Base-by-base conservation (phyloP, 768 basidiomycete genomes). In the Tulasnella sp. region DNA sequence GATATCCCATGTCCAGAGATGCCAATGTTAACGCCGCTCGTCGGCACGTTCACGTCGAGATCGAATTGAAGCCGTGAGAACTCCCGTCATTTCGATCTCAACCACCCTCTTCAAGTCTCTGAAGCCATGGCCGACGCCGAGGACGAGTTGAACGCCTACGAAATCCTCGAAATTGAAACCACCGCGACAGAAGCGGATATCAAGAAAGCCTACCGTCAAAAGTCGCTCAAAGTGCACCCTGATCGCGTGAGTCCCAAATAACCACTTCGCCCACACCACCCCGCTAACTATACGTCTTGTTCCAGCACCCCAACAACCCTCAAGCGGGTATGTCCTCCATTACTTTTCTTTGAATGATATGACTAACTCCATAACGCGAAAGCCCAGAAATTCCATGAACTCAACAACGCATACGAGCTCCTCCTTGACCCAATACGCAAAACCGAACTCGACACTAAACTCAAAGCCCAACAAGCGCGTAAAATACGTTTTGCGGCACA, bases 141-240 rank as follows among this genome's bases (percentile, higher is more conserved):
- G 32, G 83, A 85, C 56, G n/a, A n/a, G n/a, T 67, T 72, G 25
- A 81, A 83, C 63, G 79, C 88, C 0, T 91, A 90, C 66, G 83
- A 87, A 51, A 71, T 88, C 0, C 71, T 90, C 1, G 76, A 73
- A 2, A 62, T 89, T 29, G 71, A 72, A 5, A 63, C 73, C 37
- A 84, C 86, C 61, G 75, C 82, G 15, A 83, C 83, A 29, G 86
- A 89, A 58, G 76, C 79, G 49, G 86, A 88, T 61, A 85, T 91
- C 52, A 76, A 78, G 57, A 85, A 81, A 2, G 86, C 87, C 0
- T 91, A 89, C 63, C 77, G 87, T 37, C 75, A 85, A 58, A 74
- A 79, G 27, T 89, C 88, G 1, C 74, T 87, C 63, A 89, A 87
- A 71, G 85, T 89, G 34, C 88, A 91, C 69, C 88, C 88, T 27